These are phyloP conservation scores for Graphiopsis chlorocephala DNA, from an alignment of 2,329 filamentous ascomycete species.

Conservation along the genomic window DNA sequence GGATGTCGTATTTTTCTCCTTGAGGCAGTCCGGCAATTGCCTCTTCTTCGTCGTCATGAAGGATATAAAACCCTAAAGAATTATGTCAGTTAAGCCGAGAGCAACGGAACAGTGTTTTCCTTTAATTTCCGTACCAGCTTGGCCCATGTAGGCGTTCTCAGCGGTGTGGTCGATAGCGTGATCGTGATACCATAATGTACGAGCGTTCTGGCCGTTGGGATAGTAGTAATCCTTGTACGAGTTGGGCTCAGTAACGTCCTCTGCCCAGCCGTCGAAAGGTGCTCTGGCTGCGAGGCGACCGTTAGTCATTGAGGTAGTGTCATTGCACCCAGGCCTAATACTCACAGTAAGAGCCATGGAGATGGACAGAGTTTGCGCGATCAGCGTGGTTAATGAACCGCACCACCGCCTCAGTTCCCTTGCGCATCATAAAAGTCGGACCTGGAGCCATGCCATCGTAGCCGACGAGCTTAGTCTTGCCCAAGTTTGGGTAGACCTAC, in stretches of 20 bases:
- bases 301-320: not conserved
- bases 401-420: slow-evolving; percentile 53
- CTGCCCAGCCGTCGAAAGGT: slow-evolving; percentile 52
- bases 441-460: slow-evolving; percentile 52
- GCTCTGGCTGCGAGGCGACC: slow-evolving; percentile 20
- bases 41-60: slow-evolving; percentile 52
- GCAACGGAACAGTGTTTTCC: not conserved
- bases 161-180: slow-evolving; percentile 46
- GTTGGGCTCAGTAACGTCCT: slow-evolving; percentile 49
- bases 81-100: not conserved
- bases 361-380: slow-evolving; percentile 49
- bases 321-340: not conserved
- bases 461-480: slow-evolving; percentile 44
- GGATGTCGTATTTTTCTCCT: slow-evolving; percentile 52
- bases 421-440: slow-evolving; percentile 50
- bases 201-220: slow-evolving; percentile 53
- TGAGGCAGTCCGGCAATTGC: slow-evolving; percentile 47
- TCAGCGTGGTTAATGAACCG: slow-evolving; percentile 53
- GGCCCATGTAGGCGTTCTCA: slow-evolving; percentile 56
- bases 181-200: slow-evolving; percentile 59
- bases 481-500: slow-evolving; percentile 42
- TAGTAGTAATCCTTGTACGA: slow-evolving; percentile 62
- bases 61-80: slow-evolving; percentile 49
- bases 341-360: slow-evolving; percentile 53
- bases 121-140: slow-evolving; percentile 35